phyloP scores from a whole-genome alignment of 1,284 basidiomycete species.

The Tilletia setariae region DNA sequence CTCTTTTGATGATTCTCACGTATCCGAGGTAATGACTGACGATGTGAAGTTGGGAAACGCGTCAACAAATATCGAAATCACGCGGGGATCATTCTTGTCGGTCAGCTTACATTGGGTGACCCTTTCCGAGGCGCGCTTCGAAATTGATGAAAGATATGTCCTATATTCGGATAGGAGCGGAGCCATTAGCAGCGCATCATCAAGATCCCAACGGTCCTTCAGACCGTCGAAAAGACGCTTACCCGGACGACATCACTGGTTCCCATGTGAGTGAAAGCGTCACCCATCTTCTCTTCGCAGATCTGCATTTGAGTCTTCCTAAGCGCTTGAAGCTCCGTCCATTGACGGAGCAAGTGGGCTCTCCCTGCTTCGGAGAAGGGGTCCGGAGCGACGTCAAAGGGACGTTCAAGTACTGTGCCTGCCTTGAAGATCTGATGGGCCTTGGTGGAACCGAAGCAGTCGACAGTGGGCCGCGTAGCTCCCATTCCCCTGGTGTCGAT shows the following conservation, averaged over 20 bases:
- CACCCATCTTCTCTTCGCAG: conserved; percentile 57
- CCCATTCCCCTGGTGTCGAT: conserved; percentile 59
- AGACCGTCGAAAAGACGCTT: no score
- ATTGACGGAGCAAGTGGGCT: conserved; percentile 52
- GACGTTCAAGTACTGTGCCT: conserved; percentile 56
- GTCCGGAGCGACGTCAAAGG: conserved; percentile 53
- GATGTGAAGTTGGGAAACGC: neutral
- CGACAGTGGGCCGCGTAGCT: conserved; percentile 53
- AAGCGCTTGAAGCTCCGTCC: conserved; percentile 54
- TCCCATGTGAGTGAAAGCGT: conserved; percentile 58
- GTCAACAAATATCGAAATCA: neutral
- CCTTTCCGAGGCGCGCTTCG: conserved; percentile 54
- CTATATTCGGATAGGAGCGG: conserved; percentile 43
- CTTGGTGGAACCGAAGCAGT: conserved; percentile 53
- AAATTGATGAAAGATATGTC: conserved; percentile 55
- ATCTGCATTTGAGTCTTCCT: conserved; percentile 55
- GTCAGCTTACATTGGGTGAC: conserved; percentile 56
- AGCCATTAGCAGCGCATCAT: no score
- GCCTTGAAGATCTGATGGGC: conserved; percentile 53
- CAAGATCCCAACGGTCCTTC: no score
- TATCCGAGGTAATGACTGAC: conserved; percentile 13
- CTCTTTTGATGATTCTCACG: conserved; percentile 10
- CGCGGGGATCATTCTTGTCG: no score
- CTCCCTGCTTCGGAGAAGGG: conserved; percentile 35
- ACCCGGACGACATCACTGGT: conserved; percentile 58